phyloP scores from a whole-genome alignment of 495 filamentous ascomycete genomes.

The Cenococcum geophilum region DNA sequence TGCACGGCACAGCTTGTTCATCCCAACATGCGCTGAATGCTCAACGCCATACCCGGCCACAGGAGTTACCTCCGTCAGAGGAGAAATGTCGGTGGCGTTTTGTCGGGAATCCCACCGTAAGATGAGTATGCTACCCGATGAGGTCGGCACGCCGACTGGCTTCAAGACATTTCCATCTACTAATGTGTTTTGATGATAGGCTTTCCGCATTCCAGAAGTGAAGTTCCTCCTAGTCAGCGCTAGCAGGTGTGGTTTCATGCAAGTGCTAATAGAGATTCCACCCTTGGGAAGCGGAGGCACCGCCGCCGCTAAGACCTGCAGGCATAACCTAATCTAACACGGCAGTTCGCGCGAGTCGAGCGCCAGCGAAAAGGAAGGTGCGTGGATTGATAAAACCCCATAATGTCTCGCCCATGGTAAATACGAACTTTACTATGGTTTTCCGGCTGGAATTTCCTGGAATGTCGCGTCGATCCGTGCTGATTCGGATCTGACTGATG shows the following conservation, averaged over 20 bases:
- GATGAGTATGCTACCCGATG: slow-evolving; percentile 53
- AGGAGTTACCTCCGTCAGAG: slow-evolving; percentile 65
- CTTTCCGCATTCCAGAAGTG: slow-evolving; percentile 70
- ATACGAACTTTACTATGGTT: too few relatives aligned
- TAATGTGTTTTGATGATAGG: slow-evolving; percentile 26
- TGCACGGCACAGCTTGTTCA: slow-evolving; percentile 54
- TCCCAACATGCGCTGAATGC: slow-evolving; percentile 76
- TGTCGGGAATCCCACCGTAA: slow-evolving; percentile 78
- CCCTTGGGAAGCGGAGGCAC: neutral
- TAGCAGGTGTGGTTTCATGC: slow-evolving; percentile 39
- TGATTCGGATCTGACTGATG: neutral
- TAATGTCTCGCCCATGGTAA: too few relatives aligned
- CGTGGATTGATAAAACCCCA: neutral
- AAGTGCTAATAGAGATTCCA: neutral
- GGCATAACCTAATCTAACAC: neutral
- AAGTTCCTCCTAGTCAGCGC: slow-evolving; percentile 69
- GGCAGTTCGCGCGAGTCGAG: slow-evolving; percentile 36
- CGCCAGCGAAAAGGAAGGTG: slow-evolving; percentile 52
- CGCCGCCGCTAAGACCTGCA: neutral
- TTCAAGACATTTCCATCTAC: neutral
- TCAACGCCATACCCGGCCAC: slow-evolving; percentile 59
- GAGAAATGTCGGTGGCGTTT: slow-evolving; percentile 67
- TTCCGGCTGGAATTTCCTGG: too few relatives aligned
- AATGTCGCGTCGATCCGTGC: too few relatives aligned
- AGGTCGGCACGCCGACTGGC: neutral